Evolutionary conservation across 768 basidiomycete genomes (phyloP).

Genomic region (Paxillus rubicundulus): DNA sequence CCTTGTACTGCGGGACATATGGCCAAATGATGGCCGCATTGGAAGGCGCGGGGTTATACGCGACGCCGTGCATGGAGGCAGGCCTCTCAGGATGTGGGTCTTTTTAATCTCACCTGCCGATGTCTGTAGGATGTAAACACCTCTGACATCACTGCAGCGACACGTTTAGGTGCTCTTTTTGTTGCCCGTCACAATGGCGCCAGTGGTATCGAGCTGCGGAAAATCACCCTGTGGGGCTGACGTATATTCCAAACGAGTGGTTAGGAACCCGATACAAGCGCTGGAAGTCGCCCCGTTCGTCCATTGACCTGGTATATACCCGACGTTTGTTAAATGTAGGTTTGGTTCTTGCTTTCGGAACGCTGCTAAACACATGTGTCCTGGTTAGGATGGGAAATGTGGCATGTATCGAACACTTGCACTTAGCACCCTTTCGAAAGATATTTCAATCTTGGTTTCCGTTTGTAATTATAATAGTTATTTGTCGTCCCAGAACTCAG

Average conservation of each 20-base stretch:
- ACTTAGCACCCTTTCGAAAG: too few relatives aligned
- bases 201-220: slow-evolving; percentile 36
- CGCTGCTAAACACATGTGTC: background rate
- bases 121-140: background rate
- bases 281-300: too few relatives aligned
- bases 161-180: slow-evolving; percentile 41
- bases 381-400: too few relatives aligned
- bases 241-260: background rate
- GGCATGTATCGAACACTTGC: background rate
- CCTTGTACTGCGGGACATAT: slow-evolving; percentile 43
- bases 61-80: slow-evolving; percentile 29
- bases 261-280: too few relatives aligned
- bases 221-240: slow-evolving; percentile 43
- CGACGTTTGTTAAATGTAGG: background rate
- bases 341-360: background rate
- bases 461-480: too few relatives aligned
- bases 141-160: slow-evolving; percentile 25
- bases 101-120: background rate
- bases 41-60: slow-evolving; percentile 35
- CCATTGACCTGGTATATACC: background rate
- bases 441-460: too few relatives aligned
- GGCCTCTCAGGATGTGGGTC: slow-evolving; percentile 33
- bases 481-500: too few relatives aligned
- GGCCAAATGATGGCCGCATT: slow-evolving; percentile 42
- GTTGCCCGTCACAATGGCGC: slow-evolving; percentile 32